Evolutionary conservation across 192 early-diverging fungal genomes (phyloP), one percentile per base, ranked within the genome.

Genomic region (Coemansia sp.): DNA sequence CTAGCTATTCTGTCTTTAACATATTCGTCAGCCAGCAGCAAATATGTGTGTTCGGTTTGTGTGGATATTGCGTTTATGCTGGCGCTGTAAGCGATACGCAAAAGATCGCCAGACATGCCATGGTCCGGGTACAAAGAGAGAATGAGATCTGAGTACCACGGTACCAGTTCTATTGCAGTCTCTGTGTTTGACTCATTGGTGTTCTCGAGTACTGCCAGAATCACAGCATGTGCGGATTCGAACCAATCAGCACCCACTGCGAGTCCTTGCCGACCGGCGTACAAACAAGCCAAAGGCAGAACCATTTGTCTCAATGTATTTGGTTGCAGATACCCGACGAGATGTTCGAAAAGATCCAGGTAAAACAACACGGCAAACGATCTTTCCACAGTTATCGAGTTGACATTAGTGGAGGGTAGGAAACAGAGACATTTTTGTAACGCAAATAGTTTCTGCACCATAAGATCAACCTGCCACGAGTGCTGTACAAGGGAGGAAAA

Each of bases 211-310:
- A 60, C 56, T 0, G 77, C 57, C 18, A 80, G 52, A 3, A 80
- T 8, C 5, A 80, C 29, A 1, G 77, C 77, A 18, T 80, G 77
- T 14, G 72, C 77, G 0, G 77, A 80, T 56, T 80, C 77, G 55
- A 74, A 80, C 77, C 68, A 71, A 16, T 60, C 61, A 17, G 61
- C 17, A n/a, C 60, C 64, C 6, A n/a, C 16, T 7, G 3, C 45
- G 14, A 68, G 7, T 4, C 36, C 64, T n/a, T 40, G 36, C 0
- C 4, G 14, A n/a, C 5, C 65, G 0, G 66, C 64, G 10, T 71
- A 80, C 16, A 65, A 61, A 20, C 65, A 32, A 0, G 72, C 77
- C 50, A 80, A 25, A 0, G 77, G 68, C 61, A 71, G 18, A 5
- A 74, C 68, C 48, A 71, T 25, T 2, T 30, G 32, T 0, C 3